Percentiles rank a stretch among this genome's conserved stretches.
phyloP scores from a whole-genome alignment of 1,139 yeast genomes.

The Saccharomyces hybrid region DNA sequence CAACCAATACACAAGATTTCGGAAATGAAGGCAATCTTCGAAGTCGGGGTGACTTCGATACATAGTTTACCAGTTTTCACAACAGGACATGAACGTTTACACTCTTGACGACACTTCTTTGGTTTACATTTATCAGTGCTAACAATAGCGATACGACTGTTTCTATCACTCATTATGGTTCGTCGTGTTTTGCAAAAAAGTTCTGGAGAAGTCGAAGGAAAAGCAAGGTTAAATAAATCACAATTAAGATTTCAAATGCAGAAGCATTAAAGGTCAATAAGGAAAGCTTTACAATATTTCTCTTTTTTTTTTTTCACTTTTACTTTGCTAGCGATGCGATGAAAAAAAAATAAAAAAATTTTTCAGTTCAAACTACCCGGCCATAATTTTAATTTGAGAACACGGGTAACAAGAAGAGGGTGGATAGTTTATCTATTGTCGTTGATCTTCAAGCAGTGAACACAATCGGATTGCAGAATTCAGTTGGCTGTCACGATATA shows the following conservation, averaged over 20 bases:
- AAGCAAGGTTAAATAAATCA: background rate
- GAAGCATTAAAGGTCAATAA: background rate
- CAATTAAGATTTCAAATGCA: background rate
- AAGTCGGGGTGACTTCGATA: conserved; percentile 87
- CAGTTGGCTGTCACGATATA: background rate
- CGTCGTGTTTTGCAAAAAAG: background rate
- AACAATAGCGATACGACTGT: conserved; percentile 89
- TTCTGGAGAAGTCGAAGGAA: background rate
- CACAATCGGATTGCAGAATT: no score
- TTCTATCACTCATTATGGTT: conserved; percentile 45
- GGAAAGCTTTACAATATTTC: background rate
- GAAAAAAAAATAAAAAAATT: conserved; percentile 7
- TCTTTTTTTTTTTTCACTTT: background rate
- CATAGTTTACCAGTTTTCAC: conserved; percentile 95
- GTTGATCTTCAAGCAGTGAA: no score
- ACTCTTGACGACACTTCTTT: conserved; percentile 95
- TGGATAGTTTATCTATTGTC: background rate
- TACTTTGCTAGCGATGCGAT: conserved; percentile 2
- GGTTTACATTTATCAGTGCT: conserved; percentile 93
- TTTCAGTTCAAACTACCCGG: conserved; percentile 5
- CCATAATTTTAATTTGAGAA: background rate
- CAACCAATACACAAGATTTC: conserved; percentile 96
- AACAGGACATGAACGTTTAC: conserved; percentile 94
- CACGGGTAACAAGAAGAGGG: background rate
- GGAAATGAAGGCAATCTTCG: conserved; percentile 92